A percentile compares a stretch with the other conserved stretches of the same genome.
These are phyloP conservation scores for Pseudognaphalium luteoalbum DNA, from an alignment of 129 eudicot species.

Conservation along the genomic window DNA sequence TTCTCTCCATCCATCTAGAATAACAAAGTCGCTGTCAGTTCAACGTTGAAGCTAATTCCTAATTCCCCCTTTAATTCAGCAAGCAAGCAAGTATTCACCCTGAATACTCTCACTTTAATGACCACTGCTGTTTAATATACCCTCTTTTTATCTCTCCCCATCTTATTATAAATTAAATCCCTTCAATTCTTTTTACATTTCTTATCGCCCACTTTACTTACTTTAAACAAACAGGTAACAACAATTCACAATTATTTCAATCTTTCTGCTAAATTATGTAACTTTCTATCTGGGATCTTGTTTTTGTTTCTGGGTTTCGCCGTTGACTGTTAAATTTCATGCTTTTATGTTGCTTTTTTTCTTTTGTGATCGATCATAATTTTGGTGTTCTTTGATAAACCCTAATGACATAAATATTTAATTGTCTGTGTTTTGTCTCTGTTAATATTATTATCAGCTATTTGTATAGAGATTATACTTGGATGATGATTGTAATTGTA, in stretches of 20 bases:
- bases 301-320: constrained; percentile 11
- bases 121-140: background rate
- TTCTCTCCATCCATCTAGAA: background rate
- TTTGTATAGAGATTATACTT: background rate
- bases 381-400: background rate
- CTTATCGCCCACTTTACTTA: background rate
- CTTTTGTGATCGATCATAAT: constrained; percentile 14
- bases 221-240: background rate
- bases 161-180: background rate
- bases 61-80: background rate
- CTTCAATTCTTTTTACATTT: too few relatives aligned
- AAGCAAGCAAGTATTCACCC: background rate
- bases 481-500: background rate
- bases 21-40: background rate
- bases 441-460: background rate
- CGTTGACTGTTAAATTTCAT: constrained; percentile 26
- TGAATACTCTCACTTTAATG: background rate
- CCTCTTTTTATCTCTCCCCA: background rate
- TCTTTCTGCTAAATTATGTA: constrained; percentile 6
- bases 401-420: constrained; percentile 16
- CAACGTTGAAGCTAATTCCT: background rate
- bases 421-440: background rate
- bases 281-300: constrained; percentile 29
- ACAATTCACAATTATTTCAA: background rate
- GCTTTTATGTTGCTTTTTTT: constrained; percentile 13